Percentiles rank a stretch among this genome's conserved stretches.
phyloP scores from a whole-genome alignment of 202 grass and related monocot genomes.

The Brachypodium distachyon region DNA sequence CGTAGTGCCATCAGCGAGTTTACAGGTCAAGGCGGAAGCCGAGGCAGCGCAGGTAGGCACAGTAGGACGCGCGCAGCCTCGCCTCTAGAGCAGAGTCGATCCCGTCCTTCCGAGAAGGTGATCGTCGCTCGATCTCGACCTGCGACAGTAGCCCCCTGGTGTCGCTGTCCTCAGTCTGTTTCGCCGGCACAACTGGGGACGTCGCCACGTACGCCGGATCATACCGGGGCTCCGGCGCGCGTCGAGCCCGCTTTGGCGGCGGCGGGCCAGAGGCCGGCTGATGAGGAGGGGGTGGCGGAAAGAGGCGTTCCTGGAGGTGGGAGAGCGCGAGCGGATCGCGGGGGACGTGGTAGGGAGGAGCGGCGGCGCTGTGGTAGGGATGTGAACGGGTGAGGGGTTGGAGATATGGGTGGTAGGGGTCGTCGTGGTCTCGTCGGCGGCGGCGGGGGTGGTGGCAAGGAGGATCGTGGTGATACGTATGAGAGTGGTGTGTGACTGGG shows the following conservation, averaged over 20 bases:
- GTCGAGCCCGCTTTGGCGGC: slow-evolving; percentile 31
- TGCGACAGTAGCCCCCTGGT: slow-evolving; percentile 39
- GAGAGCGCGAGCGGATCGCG: slow-evolving; percentile 22
- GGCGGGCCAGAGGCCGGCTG: background rate
- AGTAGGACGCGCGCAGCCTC: slow-evolving; percentile 72
- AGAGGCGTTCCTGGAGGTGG: slow-evolving; percentile 8
- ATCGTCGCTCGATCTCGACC: slow-evolving; percentile 68
- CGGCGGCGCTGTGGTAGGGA: background rate
- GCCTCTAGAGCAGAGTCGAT: slow-evolving; percentile 66
- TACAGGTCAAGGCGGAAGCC: slow-evolving; percentile 64
- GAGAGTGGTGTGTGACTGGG: background rate
- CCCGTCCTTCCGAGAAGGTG: slow-evolving; percentile 73
- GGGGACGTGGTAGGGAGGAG: background rate
- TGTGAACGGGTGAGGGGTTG: background rate
- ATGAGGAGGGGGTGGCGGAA: background rate
- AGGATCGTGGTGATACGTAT: background rate
- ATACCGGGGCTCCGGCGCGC: background rate
- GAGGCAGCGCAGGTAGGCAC: slow-evolving; percentile 55
- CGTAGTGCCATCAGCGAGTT: background rate
- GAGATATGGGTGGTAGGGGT: slow-evolving; percentile 9
- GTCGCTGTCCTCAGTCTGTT: background rate
- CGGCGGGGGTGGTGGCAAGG: slow-evolving; percentile 1
- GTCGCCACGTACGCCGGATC: background rate
- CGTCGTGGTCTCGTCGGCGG: slow-evolving; percentile 24
- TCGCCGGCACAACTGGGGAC: background rate